phyloP scores from a whole-genome alignment of 306 rosid genomes.

The Prunus mongolica region DNA sequence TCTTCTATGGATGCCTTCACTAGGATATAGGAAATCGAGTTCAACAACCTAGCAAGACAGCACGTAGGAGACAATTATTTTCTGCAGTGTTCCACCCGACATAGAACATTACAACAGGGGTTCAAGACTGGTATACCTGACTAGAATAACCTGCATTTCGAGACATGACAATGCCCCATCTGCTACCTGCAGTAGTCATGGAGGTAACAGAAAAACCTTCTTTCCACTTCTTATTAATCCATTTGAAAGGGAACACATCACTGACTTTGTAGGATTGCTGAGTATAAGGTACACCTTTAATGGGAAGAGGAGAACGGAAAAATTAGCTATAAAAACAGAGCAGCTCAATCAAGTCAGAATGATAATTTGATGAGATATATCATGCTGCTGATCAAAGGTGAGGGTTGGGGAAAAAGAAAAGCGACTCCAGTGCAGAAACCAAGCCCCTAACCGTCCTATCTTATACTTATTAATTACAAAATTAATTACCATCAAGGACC shows the following conservation, averaged over 20 bases:
- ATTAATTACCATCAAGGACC: neutral
- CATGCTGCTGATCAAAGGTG: neutral
- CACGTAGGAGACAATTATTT: neutral
- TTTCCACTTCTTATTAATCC: slow-evolving; percentile 50
- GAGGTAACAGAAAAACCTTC: slow-evolving; percentile 45
- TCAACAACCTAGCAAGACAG: slow-evolving; percentile 35
- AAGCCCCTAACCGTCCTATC: neutral
- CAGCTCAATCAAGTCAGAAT: neutral
- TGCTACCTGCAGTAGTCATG: slow-evolving; percentile 43
- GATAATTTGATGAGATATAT: neutral
- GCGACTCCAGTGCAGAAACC: neutral
- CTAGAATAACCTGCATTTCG: slow-evolving; percentile 38
- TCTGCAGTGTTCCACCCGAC: slow-evolving; percentile 6
- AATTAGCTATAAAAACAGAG: neutral
- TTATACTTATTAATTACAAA: neutral
- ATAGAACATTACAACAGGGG: neutral
- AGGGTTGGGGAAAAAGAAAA: neutral
- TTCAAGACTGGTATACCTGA: slow-evolving; percentile 27
- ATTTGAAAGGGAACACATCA: slow-evolving; percentile 46
- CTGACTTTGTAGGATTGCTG: slow-evolving; percentile 53
- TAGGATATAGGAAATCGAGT: slow-evolving; percentile 43
- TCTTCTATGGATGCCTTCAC: slow-evolving; percentile 48
- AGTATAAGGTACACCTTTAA: slow-evolving; percentile 39
- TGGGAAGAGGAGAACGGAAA: neutral
- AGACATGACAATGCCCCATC: slow-evolving; percentile 49